These are phyloP conservation scores for Hirsutella rhossiliensis DNA, from an alignment of 2,329 filamentous ascomycete species.

Conservation along the genomic window DNA sequence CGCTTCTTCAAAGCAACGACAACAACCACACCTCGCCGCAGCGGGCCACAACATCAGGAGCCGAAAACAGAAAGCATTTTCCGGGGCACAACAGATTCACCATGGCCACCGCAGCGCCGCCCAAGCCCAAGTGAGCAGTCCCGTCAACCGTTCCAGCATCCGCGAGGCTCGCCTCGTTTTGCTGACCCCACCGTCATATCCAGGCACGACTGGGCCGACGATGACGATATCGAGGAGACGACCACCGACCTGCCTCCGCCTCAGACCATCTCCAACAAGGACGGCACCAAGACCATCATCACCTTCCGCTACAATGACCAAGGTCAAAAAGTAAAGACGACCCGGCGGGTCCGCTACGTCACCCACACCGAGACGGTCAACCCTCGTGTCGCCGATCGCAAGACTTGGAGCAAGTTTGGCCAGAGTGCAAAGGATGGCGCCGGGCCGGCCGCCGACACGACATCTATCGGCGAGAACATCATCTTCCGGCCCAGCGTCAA, in stretches of 20 bases:
- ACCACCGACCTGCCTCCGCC: conserved; percentile 62
- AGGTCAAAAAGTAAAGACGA: conserved; percentile 93
- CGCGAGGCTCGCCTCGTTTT: conserved; percentile 2
- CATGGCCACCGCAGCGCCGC: conserved; percentile 26
- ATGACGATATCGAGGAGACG: conserved; percentile 75
- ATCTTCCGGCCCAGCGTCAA: conserved; percentile 87
- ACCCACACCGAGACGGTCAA: conserved; percentile 90
- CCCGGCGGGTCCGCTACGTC: conserved; percentile 85
- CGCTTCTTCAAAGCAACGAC: background rate
- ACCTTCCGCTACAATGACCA: conserved; percentile 85
- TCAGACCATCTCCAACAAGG: conserved; percentile 91
- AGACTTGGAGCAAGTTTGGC: conserved; percentile 89
- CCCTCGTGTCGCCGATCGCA: conserved; percentile 89
- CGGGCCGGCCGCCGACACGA: conserved; percentile 81
- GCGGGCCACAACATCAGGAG: too few relatives aligned
- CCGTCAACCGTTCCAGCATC: background rate
- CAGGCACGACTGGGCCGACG: conserved; percentile 84
- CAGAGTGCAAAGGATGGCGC: conserved; percentile 71
- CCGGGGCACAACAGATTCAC: conserved; percentile 8
- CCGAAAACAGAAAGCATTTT: background rate
- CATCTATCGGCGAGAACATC: conserved; percentile 94
- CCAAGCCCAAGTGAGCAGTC: conserved; percentile 27
- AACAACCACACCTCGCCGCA: background rate
- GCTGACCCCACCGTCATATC: conserved; percentile 27
- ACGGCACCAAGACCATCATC: conserved; percentile 93